Percentiles rank a stretch among this genome's conserved stretches.
phyloP scores from a whole-genome alignment of 352 stramenopile genomes.

The Globisporangium splendens region DNA sequence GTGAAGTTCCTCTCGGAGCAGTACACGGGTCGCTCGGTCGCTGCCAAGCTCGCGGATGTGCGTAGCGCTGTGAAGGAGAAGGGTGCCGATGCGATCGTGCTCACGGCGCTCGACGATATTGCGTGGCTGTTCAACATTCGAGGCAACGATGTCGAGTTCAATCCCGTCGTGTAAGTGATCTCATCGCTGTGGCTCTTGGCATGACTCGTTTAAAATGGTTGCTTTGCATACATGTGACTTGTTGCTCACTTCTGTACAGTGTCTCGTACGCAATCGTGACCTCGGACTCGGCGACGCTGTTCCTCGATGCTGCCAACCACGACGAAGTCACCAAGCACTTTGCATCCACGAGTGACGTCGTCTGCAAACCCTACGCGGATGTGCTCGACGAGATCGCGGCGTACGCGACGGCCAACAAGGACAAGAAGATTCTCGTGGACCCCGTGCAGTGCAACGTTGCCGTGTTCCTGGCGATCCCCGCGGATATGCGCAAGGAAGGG shows the following conservation, averaged over 20 bases:
- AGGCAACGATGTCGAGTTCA: slow-evolving; percentile 96
- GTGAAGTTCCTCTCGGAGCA: slow-evolving; percentile 92
- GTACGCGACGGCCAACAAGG: slow-evolving; percentile 43
- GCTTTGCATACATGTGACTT: slow-evolving; percentile 1
- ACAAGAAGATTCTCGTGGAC: slow-evolving; percentile 71
- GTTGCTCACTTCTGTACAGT: slow-evolving; percentile 20
- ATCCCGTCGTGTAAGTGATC: slow-evolving; percentile 93
- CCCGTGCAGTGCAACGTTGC: slow-evolving; percentile 83
- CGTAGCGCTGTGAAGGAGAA: slow-evolving; percentile 86
- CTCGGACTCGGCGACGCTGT: slow-evolving; percentile 86
- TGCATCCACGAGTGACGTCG: slow-evolving; percentile 34
- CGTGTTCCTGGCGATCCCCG: slow-evolving; percentile 73
- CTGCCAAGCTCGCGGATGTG: slow-evolving; percentile 87
- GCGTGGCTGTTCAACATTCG: slow-evolving; percentile 98
- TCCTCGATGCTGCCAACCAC: slow-evolving; percentile 83
- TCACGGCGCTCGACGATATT: slow-evolving; percentile 96
- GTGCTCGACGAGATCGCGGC: slow-evolving; percentile 43
- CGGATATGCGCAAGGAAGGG: slow-evolving; percentile 66
- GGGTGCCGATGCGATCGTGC: slow-evolving; percentile 90
- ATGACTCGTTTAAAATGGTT: too few species aligned
- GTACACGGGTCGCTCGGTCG: slow-evolving; percentile 90
- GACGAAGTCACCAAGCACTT: slow-evolving; percentile 56
- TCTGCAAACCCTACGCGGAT: slow-evolving; percentile 59
- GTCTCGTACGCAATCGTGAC: slow-evolving; percentile 94
- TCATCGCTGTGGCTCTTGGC: too few species aligned